Base-by-base conservation (phyloP, 352 stramenopile species). In the Pythium pyrilobum region DNA sequence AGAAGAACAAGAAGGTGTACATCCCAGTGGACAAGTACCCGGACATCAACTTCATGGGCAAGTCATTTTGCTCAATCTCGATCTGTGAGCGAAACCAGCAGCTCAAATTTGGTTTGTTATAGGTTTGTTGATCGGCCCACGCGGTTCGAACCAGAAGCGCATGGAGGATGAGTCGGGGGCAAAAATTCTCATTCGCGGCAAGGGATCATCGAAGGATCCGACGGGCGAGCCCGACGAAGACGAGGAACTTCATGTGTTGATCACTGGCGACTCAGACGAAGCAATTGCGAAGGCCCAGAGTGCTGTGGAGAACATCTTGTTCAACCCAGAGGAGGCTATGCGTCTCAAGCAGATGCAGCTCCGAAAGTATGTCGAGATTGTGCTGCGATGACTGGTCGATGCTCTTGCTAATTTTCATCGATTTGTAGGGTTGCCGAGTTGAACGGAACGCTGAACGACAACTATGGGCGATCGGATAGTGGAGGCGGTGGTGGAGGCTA, bases 41-140 rank as follows among this genome's bases (percentile, higher is more conserved):
- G 7, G 89, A 97, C 27, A 96, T 96, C 61, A 97, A 97, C 69
- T 97, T 96, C 49, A 95, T 97, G 74, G 89, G 85, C 82, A 15
- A 23, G 28, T 29, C 38, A 5, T 11, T 49, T 4, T 10, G 12
- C 25, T n/a, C 25, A 11, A 18, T 54, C 27, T 28, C 20, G 2
- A 34, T 28, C n/a, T 2, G 1, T 31, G 20, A 5, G n/a, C n/a
- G n/a, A n/a, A n/a, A n/a, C n/a, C n/a, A n/a, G n/a, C n/a, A n/a
- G n/a, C 5, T 13, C 27, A 4, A 25, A 8, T 50, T 33, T 48
- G 13, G 12, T 29, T 10, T 27, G 11, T 31, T 21, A n/a, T 59
- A 81, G 71, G 76, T 5, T 52, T 97, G 44, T 64, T 97, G 27
- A 96, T 97, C 58, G 89, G 89, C 7, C 89, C 89, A 36, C 80